A percentile compares a stretch with the other conserved stretches of the same genome.
phyloP scores from a whole-genome alignment of 805 yeast genomes.

The Suhomyces sp. region DNA sequence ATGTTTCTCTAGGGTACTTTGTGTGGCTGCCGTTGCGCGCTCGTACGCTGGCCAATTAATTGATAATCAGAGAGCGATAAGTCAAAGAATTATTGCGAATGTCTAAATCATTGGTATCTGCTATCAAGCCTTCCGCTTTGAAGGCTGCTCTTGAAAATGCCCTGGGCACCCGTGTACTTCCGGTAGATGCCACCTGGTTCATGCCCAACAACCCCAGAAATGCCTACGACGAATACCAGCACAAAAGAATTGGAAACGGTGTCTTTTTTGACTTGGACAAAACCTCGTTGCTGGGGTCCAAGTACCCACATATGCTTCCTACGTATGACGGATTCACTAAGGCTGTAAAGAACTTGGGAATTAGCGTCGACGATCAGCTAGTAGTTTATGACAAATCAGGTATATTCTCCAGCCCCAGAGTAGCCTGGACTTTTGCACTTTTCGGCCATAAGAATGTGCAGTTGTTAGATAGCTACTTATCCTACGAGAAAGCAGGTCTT shows the following conservation, averaged over 20 bases:
- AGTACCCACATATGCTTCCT: slow-evolving; percentile 93
- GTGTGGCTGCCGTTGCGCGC: not conserved
- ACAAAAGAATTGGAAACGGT: slow-evolving; percentile 61
- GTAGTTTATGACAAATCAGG: slow-evolving; percentile 86
- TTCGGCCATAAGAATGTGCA: slow-evolving; percentile 73
- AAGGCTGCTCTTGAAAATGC: slow-evolving; percentile 6
- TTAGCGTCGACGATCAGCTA: slow-evolving; percentile 52
- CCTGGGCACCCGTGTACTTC: slow-evolving; percentile 34
- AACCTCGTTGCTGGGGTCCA: slow-evolving; percentile 54
- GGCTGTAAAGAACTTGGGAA: slow-evolving; percentile 54
- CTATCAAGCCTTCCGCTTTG: slow-evolving; percentile 13
- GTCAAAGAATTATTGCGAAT: slow-evolving; percentile 1
- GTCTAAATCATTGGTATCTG: slow-evolving; percentile 6
- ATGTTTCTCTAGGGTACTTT: not conserved
- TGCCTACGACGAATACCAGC: slow-evolving; percentile 54
- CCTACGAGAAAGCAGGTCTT: slow-evolving; percentile 46
- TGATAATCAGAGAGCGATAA: not conserved
- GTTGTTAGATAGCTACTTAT: slow-evolving; percentile 65
- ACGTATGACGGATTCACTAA: slow-evolving; percentile 49
- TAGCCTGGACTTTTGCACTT: slow-evolving; percentile 82
- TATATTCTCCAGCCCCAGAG: slow-evolving; percentile 85
- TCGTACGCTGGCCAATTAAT: not conserved
- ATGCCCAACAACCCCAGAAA: slow-evolving; percentile 70
- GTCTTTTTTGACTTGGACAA: slow-evolving; percentile 77
- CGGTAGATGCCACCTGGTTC: slow-evolving; percentile 91